Percentiles rank a stretch among this genome's conserved stretches.
Conservation (phyloP, 1,284 basidiomycete species). For the Ustilago trichophora region DNA sequence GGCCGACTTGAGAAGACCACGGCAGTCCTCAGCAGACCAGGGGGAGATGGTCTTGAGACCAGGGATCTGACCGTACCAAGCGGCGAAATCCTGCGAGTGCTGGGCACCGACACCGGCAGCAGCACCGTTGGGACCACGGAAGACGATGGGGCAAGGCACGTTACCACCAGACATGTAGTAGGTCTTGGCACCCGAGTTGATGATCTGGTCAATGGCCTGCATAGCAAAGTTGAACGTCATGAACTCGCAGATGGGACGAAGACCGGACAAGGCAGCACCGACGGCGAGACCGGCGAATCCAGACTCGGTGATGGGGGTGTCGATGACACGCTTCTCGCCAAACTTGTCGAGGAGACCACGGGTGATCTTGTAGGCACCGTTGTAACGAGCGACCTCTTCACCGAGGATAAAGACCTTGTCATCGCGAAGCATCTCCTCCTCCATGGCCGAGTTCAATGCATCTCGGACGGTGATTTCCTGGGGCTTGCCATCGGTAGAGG, state of each 20-base stretch:
- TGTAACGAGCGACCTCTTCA: conserved; percentile 98
- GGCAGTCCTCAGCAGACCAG: conserved; percentile 97
- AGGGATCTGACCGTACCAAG: conserved; percentile 93
- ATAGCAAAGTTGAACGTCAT: conserved; percentile 79
- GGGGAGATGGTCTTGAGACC: conserved; percentile 98
- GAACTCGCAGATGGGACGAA: conserved; percentile 98
- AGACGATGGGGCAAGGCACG: conserved; percentile 95
- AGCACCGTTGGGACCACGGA: conserved; percentile 99
- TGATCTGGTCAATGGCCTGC: conserved; percentile 97
- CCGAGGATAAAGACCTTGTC: conserved; percentile 94
- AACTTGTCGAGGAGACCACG: conserved; percentile 98
- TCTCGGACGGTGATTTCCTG: conserved; percentile 95
- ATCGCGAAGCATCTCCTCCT: conserved; percentile 98
- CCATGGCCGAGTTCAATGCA: conserved; percentile 96
- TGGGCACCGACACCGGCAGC: conserved; percentile 92
- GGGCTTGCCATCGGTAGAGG: conserved; percentile 50
- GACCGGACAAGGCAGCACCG: conserved; percentile 90
- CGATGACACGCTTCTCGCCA: conserved; percentile 96
- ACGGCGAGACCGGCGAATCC: conserved; percentile 97
- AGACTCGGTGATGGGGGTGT: conserved; percentile 90
- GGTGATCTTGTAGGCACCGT: conserved; percentile 91
- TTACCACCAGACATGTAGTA: conserved; percentile 99
- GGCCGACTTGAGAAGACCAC: conserved; percentile 94
- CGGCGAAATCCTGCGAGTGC: conserved; percentile 70
- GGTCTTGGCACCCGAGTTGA: conserved; percentile 99